Conservation (phyloP, 163 green algal genomes). For the Trebouxiophyceae sp. region DNA sequence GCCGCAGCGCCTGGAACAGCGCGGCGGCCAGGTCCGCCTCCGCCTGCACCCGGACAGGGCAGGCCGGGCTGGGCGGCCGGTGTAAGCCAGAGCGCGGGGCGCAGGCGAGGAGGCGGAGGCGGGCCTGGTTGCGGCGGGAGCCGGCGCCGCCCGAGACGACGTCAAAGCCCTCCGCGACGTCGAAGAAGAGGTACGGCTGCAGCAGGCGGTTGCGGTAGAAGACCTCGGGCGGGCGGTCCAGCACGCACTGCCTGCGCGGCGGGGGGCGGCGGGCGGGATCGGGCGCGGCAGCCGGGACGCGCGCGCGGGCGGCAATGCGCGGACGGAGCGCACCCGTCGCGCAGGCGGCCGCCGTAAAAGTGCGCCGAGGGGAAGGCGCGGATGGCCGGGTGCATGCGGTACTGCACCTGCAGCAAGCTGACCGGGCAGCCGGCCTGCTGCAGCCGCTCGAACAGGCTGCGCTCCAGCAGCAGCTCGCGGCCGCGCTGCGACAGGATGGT, state of each 20-base stretch:
- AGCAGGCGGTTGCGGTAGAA: constrained; percentile 62
- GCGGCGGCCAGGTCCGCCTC: constrained; percentile 71
- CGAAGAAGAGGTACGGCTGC: constrained; percentile 89
- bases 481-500: constrained; percentile 72
- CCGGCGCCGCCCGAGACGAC: constrained; percentile 5
- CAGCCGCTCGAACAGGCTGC: constrained; percentile 84
- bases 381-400: constrained; percentile 91
- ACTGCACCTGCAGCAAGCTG: constrained; percentile 82
- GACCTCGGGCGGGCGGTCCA: constrained; percentile 11
- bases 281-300: too few species aligned
- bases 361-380: constrained; percentile 46
- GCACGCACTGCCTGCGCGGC: constrained; percentile 13
- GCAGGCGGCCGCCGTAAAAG: constrained; percentile 82
- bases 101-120: neutral
- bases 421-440: constrained; percentile 46
- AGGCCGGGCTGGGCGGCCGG: too few species aligned
- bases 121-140: constrained; percentile 30
- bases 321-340: constrained; percentile 37
- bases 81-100: too few species aligned
- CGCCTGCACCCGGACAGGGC: too few species aligned
- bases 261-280: too few species aligned
- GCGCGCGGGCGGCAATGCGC: too few species aligned
- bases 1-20: constrained; percentile 63
- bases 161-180: constrained; percentile 54
- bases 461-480: constrained; percentile 60